phyloP scores from a whole-genome alignment of 345 rosid genomes.

The Linum usitatissimum region DNA sequence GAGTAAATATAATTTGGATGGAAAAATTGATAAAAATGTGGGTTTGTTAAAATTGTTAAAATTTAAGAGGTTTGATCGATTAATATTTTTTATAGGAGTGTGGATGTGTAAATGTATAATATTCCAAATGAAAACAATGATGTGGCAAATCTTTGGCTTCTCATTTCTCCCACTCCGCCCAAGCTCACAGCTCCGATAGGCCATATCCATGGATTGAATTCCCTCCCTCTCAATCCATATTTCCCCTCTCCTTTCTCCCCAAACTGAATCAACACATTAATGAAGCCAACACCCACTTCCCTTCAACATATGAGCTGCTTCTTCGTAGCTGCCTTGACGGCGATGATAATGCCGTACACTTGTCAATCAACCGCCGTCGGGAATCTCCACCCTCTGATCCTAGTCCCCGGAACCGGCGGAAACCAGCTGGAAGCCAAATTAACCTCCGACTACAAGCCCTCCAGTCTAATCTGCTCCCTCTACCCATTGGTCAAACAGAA shows the following conservation, averaged over 20 bases:
- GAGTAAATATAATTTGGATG: too few species aligned
- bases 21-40: too few species aligned
- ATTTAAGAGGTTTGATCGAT: too few species aligned
- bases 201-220: background rate
- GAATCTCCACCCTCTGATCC: conserved; percentile 51
- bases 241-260: background rate
- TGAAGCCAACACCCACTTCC: background rate
- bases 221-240: background rate
- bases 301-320: background rate
- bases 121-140: too few species aligned
- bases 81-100: too few species aligned
- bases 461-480: conserved; percentile 39
- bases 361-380: conserved; percentile 22
- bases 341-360: conserved; percentile 22
- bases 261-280: background rate
- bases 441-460: conserved; percentile 44
- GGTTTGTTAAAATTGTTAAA: too few species aligned
- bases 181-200: background rate
- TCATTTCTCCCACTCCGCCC: background rate
- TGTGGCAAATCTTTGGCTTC: too few species aligned
- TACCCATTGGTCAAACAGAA: conserved; percentile 35
- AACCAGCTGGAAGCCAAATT: conserved; percentile 76
- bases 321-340: background rate
- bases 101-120: too few species aligned
- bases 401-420: conserved; percentile 82